Base-by-base conservation (phyloP, 2,329 filamentous ascomycete genomes). In the Diaporthe aspalathi region DNA sequence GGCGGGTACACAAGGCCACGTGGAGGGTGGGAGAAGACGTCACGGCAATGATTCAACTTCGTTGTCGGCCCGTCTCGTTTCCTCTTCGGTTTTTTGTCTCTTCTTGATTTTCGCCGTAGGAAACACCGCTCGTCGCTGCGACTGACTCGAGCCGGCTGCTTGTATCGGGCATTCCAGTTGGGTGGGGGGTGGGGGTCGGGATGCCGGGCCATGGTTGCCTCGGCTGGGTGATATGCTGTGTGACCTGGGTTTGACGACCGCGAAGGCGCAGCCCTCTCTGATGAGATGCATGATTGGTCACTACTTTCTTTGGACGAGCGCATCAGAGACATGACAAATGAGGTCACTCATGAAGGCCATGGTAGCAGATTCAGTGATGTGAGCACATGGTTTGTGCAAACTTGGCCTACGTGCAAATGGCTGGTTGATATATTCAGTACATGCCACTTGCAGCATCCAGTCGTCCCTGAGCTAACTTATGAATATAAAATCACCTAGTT, bases 121-220 rank as follows among this genome's bases (percentile, higher is more conserved):
- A 14, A 16, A 65, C n/a, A 65, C 29, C n/a, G 57, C 43, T 14
- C 20, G 7, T 32, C 29, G 11, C 27, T 12, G 45, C 45, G 27
- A 65, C 60, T 65, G 60, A 65, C 60, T 65, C 60, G 45, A 65
- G 35, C 56, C 57, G 32, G 32, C n/a, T 12, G n/a, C 45, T 32
- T 50, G 45, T 24, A 22, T 35, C 27, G 24, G 29, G 43, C 12
- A 9, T 63, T 35, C 54, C 54, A 35, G 35, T 9, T 62, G 17
- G 17, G 11, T 35, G 9, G 45, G 24, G 47, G 20, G 4, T 2
- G 35, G 29, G 16, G 32, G 57, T 47, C 43, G 38, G 24, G 27
- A 47, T 47, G 27, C 27, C 27, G 22, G 27, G 27, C 6, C 32
- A n/a, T 27, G 57, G 40, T 49, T 49, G 43, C 20, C 20, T 49